These are phyloP conservation scores for Posidonia oceanica DNA, from an alignment of 116 monocot genomes.

Conservation along the genomic window DNA sequence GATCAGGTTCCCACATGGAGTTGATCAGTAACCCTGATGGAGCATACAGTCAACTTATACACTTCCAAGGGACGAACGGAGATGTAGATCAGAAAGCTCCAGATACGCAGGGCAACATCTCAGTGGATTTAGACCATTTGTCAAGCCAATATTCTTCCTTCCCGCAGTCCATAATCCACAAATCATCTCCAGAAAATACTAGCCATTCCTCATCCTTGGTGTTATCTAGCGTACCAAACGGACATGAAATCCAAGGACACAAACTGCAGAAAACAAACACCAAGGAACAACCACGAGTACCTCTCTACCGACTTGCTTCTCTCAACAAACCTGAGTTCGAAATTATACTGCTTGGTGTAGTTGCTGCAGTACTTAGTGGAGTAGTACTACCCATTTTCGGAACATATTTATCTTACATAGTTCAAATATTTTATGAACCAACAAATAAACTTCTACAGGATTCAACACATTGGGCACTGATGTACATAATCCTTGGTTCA, in stretches of 20 bases:
- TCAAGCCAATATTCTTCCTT: constrained; percentile 15
- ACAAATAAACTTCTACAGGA: constrained; percentile 32
- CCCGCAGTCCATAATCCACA: constrained; percentile 27
- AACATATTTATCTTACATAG: constrained; percentile 35
- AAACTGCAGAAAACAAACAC: not conserved
- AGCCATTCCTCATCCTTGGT: constrained; percentile 27
- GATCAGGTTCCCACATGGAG: constrained; percentile 50
- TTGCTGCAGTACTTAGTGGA: constrained; percentile 35
- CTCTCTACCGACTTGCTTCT: constrained; percentile 32
- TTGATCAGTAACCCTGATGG: constrained; percentile 40
- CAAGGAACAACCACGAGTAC: constrained; percentile 7
- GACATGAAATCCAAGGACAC: constrained; percentile 1
- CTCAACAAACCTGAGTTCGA: constrained; percentile 63
- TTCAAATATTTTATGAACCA: constrained; percentile 50
- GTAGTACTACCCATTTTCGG: constrained; percentile 41
- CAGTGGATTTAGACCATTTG: not conserved
- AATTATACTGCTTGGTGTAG: constrained; percentile 24
- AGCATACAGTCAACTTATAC: constrained; percentile 60
- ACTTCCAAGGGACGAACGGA: constrained; percentile 34
- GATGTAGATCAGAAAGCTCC: constrained; percentile 9
- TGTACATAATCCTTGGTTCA: constrained; percentile 41
- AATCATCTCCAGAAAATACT: constrained; percentile 20
- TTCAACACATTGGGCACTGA: constrained; percentile 42
- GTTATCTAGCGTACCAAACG: constrained; percentile 19
- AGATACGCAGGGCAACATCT: no score